Percentiles rank a stretch among this genome's conserved stretches.
phyloP scores from a whole-genome alignment of 2,329 filamentous ascomycete species.

The Phialophora tarda region DNA sequence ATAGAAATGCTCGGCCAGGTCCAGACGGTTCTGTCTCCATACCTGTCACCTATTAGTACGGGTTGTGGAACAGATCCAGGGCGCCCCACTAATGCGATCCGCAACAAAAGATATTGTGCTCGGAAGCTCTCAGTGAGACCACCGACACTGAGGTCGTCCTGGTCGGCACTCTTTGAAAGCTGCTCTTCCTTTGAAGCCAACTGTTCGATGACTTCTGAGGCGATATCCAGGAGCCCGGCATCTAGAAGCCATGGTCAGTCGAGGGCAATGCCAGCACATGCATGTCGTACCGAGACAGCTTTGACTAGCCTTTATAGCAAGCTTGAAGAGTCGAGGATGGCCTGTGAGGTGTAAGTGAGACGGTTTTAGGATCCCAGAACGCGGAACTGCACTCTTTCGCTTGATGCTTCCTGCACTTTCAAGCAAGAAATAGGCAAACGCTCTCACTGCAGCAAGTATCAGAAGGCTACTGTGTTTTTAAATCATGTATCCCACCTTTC shows the following conservation, averaged over 20 bases:
- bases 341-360: constrained; percentile 43
- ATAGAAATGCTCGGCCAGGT: constrained; percentile 81
- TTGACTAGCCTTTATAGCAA: constrained; percentile 70
- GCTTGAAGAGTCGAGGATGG: constrained; percentile 65
- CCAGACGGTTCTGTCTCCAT: constrained; percentile 73
- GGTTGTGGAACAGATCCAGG: background rate
- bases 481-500: constrained; percentile 18
- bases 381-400: constrained; percentile 19
- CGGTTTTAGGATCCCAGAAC: background rate
- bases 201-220: constrained; percentile 66
- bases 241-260: constrained; percentile 15
- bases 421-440: constrained; percentile 71
- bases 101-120: constrained; percentile 66
- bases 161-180: constrained; percentile 1
- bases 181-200: constrained; percentile 53
- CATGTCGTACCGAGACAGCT: constrained; percentile 58
- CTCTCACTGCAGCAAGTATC: constrained; percentile 47
- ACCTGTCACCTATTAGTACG: constrained; percentile 57
- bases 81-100: constrained; percentile 68
- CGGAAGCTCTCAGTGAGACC: constrained; percentile 41
- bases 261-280: background rate
- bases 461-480: background rate
- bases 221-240: constrained; percentile 59
- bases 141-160: background rate
- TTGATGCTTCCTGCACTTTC: constrained; percentile 57